phyloP scores from a whole-genome alignment of 495 filamentous ascomycete species.

The Xylaria nigripes region DNA sequence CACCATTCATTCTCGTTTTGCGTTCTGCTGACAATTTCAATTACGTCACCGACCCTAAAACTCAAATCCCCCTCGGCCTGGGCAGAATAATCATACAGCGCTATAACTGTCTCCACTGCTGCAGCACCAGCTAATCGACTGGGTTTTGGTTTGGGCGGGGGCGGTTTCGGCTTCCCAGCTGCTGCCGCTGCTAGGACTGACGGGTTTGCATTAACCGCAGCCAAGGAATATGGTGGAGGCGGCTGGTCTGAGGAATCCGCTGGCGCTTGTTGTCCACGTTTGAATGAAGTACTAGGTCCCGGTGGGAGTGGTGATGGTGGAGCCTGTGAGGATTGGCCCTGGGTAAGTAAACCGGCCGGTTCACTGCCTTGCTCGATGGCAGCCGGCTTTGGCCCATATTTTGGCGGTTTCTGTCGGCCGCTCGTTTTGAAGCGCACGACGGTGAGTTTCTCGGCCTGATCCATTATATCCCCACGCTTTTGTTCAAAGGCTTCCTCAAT shows the following conservation, averaged over 20 bases:
- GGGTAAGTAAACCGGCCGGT: constrained; percentile 35
- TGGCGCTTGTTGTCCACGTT: constrained; percentile 18
- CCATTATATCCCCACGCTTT: constrained; percentile 81
- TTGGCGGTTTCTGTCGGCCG: constrained; percentile 50
- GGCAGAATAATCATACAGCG: constrained; percentile 91
- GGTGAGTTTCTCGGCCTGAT: constrained; percentile 67
- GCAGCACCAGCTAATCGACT: constrained; percentile 58
- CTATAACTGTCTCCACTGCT: constrained; percentile 63
- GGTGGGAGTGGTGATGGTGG: neutral
- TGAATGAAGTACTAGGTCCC: constrained; percentile 13
- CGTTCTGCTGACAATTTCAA: constrained; percentile 77
- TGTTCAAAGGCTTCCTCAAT: constrained; percentile 82
- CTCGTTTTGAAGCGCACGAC: constrained; percentile 87
- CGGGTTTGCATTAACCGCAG: constrained; percentile 19
- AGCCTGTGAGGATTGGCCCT: constrained; percentile 26
- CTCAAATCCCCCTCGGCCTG: constrained; percentile 92
- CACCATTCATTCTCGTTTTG: constrained; percentile 95
- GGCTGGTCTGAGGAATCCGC: constrained; percentile 26
- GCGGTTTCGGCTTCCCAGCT: constrained; percentile 73
- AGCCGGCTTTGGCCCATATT: constrained; percentile 42
- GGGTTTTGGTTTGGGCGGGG: constrained; percentile 89
- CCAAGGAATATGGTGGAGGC: constrained; percentile 58
- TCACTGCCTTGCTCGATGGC: constrained; percentile 31
- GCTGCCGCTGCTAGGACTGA: constrained; percentile 53
- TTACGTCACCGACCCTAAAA: constrained; percentile 82